Percentiles rank a stretch among this genome's conserved stretches.
phyloP scores from a whole-genome alignment of 2,329 filamentous ascomycete species.

The Dactylellina drechsleri region DNA sequence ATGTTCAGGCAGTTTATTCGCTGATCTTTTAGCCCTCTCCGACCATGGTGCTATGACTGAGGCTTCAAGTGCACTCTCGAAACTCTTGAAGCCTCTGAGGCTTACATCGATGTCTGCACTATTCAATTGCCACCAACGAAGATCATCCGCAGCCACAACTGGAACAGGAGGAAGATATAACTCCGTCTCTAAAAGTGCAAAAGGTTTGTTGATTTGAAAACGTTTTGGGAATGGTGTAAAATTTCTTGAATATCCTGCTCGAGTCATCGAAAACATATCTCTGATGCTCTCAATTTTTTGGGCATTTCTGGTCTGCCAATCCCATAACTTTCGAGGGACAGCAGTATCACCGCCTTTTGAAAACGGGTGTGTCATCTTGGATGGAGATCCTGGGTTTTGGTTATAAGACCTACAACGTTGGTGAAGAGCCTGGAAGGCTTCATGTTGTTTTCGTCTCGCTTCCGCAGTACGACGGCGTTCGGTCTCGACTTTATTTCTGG shows the following conservation, averaged over 20 bases:
- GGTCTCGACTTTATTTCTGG: slow-evolving; percentile 45
- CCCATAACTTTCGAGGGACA: slow-evolving; percentile 31
- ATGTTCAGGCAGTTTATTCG: slow-evolving; percentile 36
- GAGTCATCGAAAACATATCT: slow-evolving; percentile 38
- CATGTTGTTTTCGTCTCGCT: slow-evolving; percentile 27
- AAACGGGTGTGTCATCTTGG: slow-evolving; percentile 6
- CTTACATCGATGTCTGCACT: slow-evolving; percentile 39
- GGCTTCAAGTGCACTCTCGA: slow-evolving; percentile 9
- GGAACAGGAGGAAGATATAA: slow-evolving; percentile 41
- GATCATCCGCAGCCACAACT: slow-evolving; percentile 21
- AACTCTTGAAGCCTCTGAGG: slow-evolving; percentile 11
- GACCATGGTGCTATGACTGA: slow-evolving; percentile 29
- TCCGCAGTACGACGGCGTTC: slow-evolving; percentile 32
- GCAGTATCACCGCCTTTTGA: neutral
- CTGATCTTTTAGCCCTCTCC: slow-evolving; percentile 8
- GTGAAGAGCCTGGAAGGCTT: slow-evolving; percentile 38
- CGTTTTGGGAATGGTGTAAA: slow-evolving; percentile 35
- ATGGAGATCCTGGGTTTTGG: slow-evolving; percentile 4
- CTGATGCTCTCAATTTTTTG: slow-evolving; percentile 24
- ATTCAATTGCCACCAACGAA: slow-evolving; percentile 38
- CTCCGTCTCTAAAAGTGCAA: slow-evolving; percentile 29
- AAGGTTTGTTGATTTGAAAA: slow-evolving; percentile 38
- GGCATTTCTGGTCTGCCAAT: slow-evolving; percentile 34
- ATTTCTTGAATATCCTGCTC: slow-evolving; percentile 26
- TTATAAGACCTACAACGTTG: slow-evolving; percentile 3